Percentiles rank a stretch among this genome's conserved stretches.
phyloP scores from a whole-genome alignment of 306 rosid genomes.

The Vachellia pachyceras region DNA sequence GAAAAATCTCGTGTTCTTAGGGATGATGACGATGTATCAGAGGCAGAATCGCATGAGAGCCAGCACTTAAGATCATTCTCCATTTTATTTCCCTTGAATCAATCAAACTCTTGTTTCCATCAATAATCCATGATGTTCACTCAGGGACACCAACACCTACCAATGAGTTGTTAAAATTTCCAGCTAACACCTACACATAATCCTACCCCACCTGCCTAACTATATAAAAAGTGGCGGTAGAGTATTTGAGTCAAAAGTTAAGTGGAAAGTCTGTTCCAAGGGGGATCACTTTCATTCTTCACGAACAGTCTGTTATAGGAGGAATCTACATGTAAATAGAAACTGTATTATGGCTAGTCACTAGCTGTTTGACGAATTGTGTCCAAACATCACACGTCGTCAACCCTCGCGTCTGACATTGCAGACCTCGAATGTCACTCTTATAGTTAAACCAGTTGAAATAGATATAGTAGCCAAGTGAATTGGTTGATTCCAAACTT shows the following conservation, averaged over 20 bases:
- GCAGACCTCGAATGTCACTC: background rate
- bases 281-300: background rate
- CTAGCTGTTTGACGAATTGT: background rate
- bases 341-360: background rate
- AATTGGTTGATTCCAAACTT: too few species aligned
- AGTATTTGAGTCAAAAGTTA: background rate
- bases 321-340: background rate
- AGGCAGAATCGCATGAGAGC: slow-evolving; percentile 33
- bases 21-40: slow-evolving; percentile 1
- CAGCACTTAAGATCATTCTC: background rate
- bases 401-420: background rate
- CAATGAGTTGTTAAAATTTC: background rate
- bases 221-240: background rate
- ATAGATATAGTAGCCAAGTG: too few species aligned
- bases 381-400: background rate
- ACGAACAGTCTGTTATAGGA: background rate
- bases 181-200: background rate
- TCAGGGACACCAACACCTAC: background rate
- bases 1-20: background rate
- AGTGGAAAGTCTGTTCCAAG: background rate
- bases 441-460: background rate
- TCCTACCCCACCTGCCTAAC: background rate
- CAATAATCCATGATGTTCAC: background rate
- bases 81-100: background rate
- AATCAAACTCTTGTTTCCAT: background rate